Percentiles rank a stretch among this genome's conserved stretches.
These are phyloP conservation scores for Coix lacrymajobi DNA, from an alignment of 176 grass and related monocot species.

Conservation along the genomic window DNA sequence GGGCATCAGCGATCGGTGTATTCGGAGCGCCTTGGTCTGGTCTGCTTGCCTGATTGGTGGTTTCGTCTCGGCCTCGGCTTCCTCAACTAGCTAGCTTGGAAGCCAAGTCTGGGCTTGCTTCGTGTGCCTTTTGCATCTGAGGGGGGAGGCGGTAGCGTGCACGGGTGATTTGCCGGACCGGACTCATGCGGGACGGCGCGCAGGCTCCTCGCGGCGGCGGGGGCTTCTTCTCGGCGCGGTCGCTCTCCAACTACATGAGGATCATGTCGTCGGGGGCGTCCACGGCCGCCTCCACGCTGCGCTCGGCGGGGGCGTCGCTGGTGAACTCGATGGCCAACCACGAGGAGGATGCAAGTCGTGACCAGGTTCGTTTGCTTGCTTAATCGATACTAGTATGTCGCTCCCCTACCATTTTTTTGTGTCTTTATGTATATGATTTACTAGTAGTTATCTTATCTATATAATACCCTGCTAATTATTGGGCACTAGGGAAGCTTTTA, in stretches of 20 bases:
- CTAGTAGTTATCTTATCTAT: not conserved
- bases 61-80: constrained; percentile 20
- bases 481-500: constrained; percentile 12
- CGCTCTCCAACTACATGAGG: constrained; percentile 75
- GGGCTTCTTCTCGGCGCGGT: constrained; percentile 62
- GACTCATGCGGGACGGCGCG: constrained; percentile 70
- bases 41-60: not conserved
- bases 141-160: constrained; percentile 6
- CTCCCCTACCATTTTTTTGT: not conserved
- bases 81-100: not conserved
- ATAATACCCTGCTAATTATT: constrained; percentile 16
- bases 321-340: constrained; percentile 71
- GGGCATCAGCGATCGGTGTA: constrained; percentile 8
- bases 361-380: constrained; percentile 49
- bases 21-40: too few relatives aligned
- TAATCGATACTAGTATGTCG: not conserved
- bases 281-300: constrained; percentile 69
- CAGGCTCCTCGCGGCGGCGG: constrained; percentile 40
- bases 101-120: constrained; percentile 10
- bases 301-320: constrained; percentile 57
- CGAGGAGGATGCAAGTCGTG: constrained; percentile 45
- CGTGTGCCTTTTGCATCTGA: constrained; percentile 9
- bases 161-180: not conserved
- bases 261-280: constrained; percentile 92
- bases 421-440: not conserved